phyloP scores from a whole-genome alignment of 148 eudicot genomes.

The Nyssa sinensis region DNA sequence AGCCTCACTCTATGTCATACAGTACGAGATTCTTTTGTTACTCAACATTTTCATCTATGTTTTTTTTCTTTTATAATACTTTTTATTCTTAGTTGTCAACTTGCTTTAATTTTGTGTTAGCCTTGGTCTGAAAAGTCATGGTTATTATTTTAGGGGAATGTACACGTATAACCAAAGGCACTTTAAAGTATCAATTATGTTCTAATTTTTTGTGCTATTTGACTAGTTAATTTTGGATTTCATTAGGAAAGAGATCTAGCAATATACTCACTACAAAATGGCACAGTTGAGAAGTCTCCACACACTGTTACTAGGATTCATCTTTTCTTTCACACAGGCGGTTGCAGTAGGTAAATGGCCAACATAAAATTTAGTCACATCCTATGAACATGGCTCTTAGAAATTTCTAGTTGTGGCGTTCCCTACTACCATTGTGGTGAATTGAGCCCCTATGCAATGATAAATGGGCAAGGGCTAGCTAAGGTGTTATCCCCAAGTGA shows the following conservation, averaged over 20 bases:
- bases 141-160: neutral
- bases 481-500: too few relatives aligned
- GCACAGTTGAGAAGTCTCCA: too few relatives aligned
- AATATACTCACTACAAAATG: too few relatives aligned
- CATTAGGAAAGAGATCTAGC: neutral
- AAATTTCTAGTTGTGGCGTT: too few relatives aligned
- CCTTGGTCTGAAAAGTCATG: neutral
- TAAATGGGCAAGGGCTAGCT: too few relatives aligned
- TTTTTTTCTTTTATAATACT: neutral
- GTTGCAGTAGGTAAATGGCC: too few relatives aligned
- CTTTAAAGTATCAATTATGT: neutral
- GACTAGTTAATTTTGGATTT: neutral
- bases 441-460: too few relatives aligned
- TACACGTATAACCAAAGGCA: neutral
- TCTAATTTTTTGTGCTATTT: neutral
- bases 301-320: too few relatives aligned
- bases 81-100: neutral
- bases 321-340: too few relatives aligned
- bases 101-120: conserved; percentile 1
- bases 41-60: neutral
- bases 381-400: too few relatives aligned
- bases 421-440: too few relatives aligned
- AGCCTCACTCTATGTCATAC: neutral
- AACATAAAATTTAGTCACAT: too few relatives aligned
- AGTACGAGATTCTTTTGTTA: conserved; percentile 22